These are phyloP conservation scores for Suillus subalutaceus DNA, from an alignment of 768 basidiomycete species.

Conservation along the genomic window DNA sequence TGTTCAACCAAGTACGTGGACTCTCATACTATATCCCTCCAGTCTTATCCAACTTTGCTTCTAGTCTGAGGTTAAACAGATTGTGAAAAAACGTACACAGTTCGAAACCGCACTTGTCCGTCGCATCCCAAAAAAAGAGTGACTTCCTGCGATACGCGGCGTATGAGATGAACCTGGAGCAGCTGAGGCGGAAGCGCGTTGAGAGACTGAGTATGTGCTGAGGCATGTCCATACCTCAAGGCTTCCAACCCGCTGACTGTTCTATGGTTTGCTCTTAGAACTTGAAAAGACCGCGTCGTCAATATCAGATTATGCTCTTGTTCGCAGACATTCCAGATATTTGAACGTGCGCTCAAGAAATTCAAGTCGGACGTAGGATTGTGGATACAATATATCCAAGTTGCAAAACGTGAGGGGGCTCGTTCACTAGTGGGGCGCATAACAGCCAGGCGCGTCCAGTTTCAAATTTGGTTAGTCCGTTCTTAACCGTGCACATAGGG, in stretches of 20 bases:
- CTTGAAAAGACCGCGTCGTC: slow-evolving; percentile 47
- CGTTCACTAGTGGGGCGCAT: slow-evolving; percentile 79
- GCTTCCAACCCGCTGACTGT: neutral
- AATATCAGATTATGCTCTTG: slow-evolving; percentile 83
- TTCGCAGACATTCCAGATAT: slow-evolving; percentile 83
- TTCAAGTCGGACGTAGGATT: slow-evolving; percentile 87
- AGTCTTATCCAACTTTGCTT: slow-evolving; percentile 9
- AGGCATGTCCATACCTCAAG: slow-evolving; percentile 10
- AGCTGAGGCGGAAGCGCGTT: slow-evolving; percentile 73
- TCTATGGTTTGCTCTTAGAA: slow-evolving; percentile 25
- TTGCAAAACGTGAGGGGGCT: slow-evolving; percentile 82
- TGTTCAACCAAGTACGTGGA: slow-evolving; percentile 77
- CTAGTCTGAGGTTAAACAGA: slow-evolving; percentile 80
- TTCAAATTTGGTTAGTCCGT: neutral
- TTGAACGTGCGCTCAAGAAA: slow-evolving; percentile 85
- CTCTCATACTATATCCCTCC: neutral
- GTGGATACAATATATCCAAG: slow-evolving; percentile 88
- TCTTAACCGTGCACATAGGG: slow-evolving; percentile 47
- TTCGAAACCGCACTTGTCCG: slow-evolving; percentile 87
- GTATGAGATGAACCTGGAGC: slow-evolving; percentile 89
- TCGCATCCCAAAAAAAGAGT: slow-evolving; percentile 78
- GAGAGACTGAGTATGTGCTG: slow-evolving; percentile 65
- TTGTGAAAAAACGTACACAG: slow-evolving; percentile 80
- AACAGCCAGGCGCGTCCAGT: slow-evolving; percentile 66
- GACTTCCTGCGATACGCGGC: slow-evolving; percentile 92